A percentile compares a stretch with the other conserved stretches of the same genome.
phyloP scores from a whole-genome alignment of 2,329 filamentous ascomycete species.

The Gnomoniopsis sp. region DNA sequence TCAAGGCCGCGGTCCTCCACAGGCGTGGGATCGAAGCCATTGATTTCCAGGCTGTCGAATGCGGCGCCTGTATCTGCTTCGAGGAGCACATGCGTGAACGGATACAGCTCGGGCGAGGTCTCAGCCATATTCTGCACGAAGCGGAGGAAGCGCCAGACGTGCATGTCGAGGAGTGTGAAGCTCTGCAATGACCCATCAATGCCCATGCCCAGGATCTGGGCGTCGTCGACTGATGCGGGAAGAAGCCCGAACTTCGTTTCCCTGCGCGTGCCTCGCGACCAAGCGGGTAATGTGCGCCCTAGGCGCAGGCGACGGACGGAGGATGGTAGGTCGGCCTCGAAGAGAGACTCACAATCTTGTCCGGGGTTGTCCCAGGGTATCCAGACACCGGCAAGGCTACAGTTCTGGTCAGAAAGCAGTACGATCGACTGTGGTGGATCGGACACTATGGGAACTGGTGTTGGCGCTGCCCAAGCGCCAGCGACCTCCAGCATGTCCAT shows the following conservation, averaged over 20 bases:
- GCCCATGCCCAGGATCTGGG: conserved; percentile 60
- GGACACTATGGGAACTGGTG: conserved; percentile 2
- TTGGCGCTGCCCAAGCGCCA: conserved; percentile 22
- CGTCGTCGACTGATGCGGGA: conserved; percentile 38
- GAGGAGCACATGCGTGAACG: conserved; percentile 37
- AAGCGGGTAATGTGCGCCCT: conserved; percentile 50
- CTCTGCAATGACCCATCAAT: conserved; percentile 68
- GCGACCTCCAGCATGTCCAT: conserved; percentile 46
- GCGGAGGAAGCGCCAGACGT: conserved; percentile 65
- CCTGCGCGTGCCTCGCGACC: conserved; percentile 34
- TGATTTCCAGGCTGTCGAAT: background rate
- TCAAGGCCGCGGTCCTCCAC: conserved; percentile 36
- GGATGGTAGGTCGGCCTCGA: conserved; percentile 53
- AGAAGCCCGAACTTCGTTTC: conserved; percentile 39
- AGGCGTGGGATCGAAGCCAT: conserved; percentile 33
- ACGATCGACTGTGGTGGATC: conserved; percentile 37
- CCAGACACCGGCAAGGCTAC: conserved; percentile 49
- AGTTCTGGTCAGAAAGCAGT: conserved; percentile 45
- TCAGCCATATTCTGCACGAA: conserved; percentile 69
- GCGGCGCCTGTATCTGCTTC: conserved; percentile 19
- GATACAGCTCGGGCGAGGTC: conserved; percentile 43
- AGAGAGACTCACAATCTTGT: conserved; percentile 43
- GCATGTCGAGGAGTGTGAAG: conserved; percentile 61
- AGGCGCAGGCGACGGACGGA: conserved; percentile 56
- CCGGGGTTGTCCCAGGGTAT: conserved; percentile 39